These are phyloP conservation scores for Verticillium zaregamsianum DNA, from an alignment of 2,329 filamentous ascomycete genomes.

Conservation along the genomic window DNA sequence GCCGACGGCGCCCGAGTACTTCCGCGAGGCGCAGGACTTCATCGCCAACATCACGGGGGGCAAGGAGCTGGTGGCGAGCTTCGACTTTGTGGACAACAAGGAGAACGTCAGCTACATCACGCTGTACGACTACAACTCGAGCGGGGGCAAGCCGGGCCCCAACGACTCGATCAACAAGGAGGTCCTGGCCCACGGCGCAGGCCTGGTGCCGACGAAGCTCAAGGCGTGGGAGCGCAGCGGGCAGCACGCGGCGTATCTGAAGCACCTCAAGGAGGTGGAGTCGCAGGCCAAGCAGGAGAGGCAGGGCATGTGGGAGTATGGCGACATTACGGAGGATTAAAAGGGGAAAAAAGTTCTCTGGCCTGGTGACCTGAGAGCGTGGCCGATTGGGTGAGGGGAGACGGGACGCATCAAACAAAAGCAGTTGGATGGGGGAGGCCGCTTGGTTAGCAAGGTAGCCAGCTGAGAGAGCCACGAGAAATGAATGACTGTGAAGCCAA, in stretches of 20 bases:
- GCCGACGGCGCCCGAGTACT: conserved; percentile 76
- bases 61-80: conserved; percentile 80
- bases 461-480: conserved; percentile 6
- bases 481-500: not conserved
- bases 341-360: not conserved
- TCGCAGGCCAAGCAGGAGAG: conserved; percentile 74
- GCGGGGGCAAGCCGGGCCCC: conserved; percentile 48
- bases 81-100: conserved; percentile 75
- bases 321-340: conserved; percentile 88
- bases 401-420: conserved; percentile 4
- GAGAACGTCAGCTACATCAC: conserved; percentile 84
- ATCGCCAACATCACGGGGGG: conserved; percentile 71
- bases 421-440: conserved; percentile 8
- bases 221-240: conserved; percentile 80
- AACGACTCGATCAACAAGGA: conserved; percentile 88
- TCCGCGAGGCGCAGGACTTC: conserved; percentile 72
- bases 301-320: conserved; percentile 96
- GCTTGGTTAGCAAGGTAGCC: conserved; percentile 6
- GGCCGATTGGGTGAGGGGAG: not conserved
- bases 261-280: conserved; percentile 69
- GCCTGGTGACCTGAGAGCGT: not conserved
- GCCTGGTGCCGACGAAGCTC: conserved; percentile 88
- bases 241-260: conserved; percentile 66
- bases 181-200: conserved; percentile 75
- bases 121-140: conserved; percentile 71